These are phyloP conservation scores for Apiotrichum mycotoxinovorans DNA, from an alignment of 1,284 basidiomycete species.

Conservation along the genomic window DNA sequence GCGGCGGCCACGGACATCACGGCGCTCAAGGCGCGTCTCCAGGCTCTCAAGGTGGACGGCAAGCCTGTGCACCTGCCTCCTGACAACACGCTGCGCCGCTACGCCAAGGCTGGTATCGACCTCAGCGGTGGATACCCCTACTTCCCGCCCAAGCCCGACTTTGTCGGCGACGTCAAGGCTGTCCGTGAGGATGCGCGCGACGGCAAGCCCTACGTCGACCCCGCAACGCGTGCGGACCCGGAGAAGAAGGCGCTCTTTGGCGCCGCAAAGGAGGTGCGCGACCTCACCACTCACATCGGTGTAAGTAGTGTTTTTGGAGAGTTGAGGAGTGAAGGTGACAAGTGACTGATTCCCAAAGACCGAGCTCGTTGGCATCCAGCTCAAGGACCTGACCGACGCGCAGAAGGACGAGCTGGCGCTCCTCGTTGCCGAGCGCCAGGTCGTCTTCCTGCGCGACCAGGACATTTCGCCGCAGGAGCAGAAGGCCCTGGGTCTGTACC, in stretches of 20 bases:
- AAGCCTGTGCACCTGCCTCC: slow-evolving; percentile 28
- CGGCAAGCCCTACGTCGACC: slow-evolving; percentile 30
- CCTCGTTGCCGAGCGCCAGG: slow-evolving; percentile 34
- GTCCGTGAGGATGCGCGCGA: slow-evolving; percentile 32
- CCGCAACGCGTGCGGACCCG: slow-evolving; percentile 34
- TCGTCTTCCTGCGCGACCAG: slow-evolving; percentile 37
- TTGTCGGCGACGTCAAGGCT: slow-evolving; percentile 32
- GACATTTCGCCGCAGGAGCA: slow-evolving; percentile 33
- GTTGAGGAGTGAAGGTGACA: too few relatives aligned
- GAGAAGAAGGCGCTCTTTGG: slow-evolving; percentile 43
- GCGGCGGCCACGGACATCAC: too few relatives aligned
- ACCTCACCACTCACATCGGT: slow-evolving; percentile 37
- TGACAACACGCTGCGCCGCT: slow-evolving; percentile 33
- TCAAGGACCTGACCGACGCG: slow-evolving; percentile 32
- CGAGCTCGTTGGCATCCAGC: slow-evolving; percentile 40
- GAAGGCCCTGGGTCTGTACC: slow-evolving; percentile 30
- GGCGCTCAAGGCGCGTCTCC: slow-evolving; percentile 16
- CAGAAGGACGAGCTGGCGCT: slow-evolving; percentile 41
- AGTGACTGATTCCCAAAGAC: too few relatives aligned
- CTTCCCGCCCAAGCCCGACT: slow-evolving; percentile 39
- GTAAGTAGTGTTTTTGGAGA: slow-evolving; percentile 11
- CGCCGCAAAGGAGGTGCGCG: slow-evolving; percentile 35
- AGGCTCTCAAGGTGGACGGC: slow-evolving; percentile 13
- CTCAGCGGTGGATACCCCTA: slow-evolving; percentile 36
- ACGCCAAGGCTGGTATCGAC: slow-evolving; percentile 41